These are phyloP conservation scores for Cytospora piceae DNA, from an alignment of 2,329 filamentous ascomycete genomes.

Conservation along the genomic window DNA sequence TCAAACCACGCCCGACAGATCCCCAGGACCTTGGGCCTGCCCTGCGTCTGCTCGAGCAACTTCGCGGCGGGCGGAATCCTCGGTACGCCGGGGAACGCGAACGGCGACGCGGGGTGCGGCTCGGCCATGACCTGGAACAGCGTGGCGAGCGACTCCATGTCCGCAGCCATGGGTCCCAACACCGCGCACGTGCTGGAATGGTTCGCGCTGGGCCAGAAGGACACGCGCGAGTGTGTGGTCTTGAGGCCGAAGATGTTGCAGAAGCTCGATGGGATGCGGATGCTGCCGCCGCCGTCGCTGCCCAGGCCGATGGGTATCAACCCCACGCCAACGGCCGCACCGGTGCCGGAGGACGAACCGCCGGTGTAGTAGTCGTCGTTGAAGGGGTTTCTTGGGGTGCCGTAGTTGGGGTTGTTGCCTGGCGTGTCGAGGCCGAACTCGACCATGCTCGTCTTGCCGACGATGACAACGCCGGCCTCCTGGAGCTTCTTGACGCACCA, in stretches of 20 bases:
- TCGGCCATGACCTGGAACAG: slow-evolving; percentile 67
- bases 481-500: slow-evolving; percentile 74
- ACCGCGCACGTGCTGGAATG: slow-evolving; percentile 66
- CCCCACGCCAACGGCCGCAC: slow-evolving; percentile 70
- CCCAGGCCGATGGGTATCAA: slow-evolving; percentile 74
- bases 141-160: slow-evolving; percentile 67
- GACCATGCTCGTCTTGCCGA: slow-evolving; percentile 78
- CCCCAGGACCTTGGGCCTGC: slow-evolving; percentile 57
- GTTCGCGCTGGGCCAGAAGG: slow-evolving; percentile 61
- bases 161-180: slow-evolving; percentile 68
- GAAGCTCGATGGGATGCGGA: slow-evolving; percentile 72
- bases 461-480: slow-evolving; percentile 70
- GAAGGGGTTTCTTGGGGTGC: slow-evolving; percentile 77
- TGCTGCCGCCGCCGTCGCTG: slow-evolving; percentile 73
- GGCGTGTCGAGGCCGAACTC: slow-evolving; percentile 76
- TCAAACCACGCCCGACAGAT: slow-evolving; percentile 68
- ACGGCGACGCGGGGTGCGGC: slow-evolving; percentile 63
- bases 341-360: slow-evolving; percentile 75
- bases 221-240: slow-evolving; percentile 69
- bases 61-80: slow-evolving; percentile 36
- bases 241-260: slow-evolving; percentile 79
- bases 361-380: slow-evolving; percentile 75
- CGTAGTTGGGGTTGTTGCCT: slow-evolving; percentile 73
- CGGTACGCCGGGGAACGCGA: slow-evolving; percentile 44
- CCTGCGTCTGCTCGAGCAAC: slow-evolving; percentile 30